These are phyloP conservation scores for Taphrina populina DNA, from an alignment of 1,139 yeast genomes.

Conservation along the genomic window DNA sequence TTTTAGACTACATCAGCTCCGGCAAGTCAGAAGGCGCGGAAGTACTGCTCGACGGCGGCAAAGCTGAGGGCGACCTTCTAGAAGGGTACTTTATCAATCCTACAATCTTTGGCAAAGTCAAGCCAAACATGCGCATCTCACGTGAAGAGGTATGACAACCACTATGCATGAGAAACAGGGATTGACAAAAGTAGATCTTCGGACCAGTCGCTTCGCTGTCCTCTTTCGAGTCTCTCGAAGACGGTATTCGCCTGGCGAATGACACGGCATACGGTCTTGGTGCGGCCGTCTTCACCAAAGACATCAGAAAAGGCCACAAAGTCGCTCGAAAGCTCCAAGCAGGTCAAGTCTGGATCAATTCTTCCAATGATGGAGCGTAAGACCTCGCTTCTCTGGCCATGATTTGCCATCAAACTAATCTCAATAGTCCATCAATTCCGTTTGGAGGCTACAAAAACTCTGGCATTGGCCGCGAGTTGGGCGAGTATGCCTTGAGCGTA, in stretches of 20 bases:
- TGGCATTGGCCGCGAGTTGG: conserved; percentile 92
- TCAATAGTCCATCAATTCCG: conserved; percentile 47
- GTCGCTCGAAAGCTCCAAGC: conserved; percentile 67
- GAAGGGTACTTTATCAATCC: conserved; percentile 80
- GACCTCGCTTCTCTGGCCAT: neutral
- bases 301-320: conserved; percentile 58
- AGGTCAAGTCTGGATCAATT: conserved; percentile 84
- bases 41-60: conserved; percentile 67
- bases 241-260: conserved; percentile 69
- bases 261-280: conserved; percentile 78
- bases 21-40: conserved; percentile 75
- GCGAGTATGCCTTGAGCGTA: conserved; percentile 62
- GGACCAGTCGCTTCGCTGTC: conserved; percentile 85
- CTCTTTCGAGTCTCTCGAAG: conserved; percentile 67
- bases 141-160: conserved; percentile 55
- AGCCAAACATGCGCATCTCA: conserved; percentile 64
- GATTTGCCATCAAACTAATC: neutral
- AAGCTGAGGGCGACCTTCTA: conserved; percentile 34
- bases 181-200: conserved; percentile 53
- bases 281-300: conserved; percentile 75
- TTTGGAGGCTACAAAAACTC: conserved; percentile 84
- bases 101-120: conserved; percentile 72
- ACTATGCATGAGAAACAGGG: neutral
- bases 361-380: conserved; percentile 48
- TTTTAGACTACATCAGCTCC: conserved; percentile 63